Evolutionary conservation across 1,284 basidiomycete genomes (phyloP), one percentile per base, ranked within the genome.

Genomic region (Cryptococcus hybrid): DNA sequence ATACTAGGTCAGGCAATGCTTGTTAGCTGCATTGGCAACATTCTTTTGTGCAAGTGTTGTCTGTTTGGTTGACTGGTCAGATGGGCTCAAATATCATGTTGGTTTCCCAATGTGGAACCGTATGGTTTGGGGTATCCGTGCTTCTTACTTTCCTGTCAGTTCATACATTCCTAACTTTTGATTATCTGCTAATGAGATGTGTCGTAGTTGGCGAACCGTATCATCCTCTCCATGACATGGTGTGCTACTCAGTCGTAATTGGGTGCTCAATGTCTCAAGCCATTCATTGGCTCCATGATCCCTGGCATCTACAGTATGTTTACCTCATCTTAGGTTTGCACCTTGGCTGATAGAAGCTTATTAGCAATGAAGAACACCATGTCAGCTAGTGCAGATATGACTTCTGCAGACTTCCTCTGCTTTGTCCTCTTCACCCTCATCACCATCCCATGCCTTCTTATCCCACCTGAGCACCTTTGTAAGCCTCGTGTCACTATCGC

Each of bases 391-490:
- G 60, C 70, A 0, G 62, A 64, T 34, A 63, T 76, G 50, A 69
- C 64, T 9, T 65, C 66, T 0, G 60, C 66, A 39, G 75, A 76
- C 51, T 75, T 79, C 40, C 53, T 80, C n/a, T 74, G 68, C 54
- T 79, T 79, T 63, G 63, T 74, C 48, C 58, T 80, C 47, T 80
- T 79, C 64, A 68, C 73, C 40, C 52, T 71, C 42, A 56, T 80
- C 54, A 71, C 68, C 3, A 47, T 79, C 0, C 75, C 78, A 0
- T 58, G 77, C 13, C 64, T 78, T 7, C 66, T 61, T 48, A 65
- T 77, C 8, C 67, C 68, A 6, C 71, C 74, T 1, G 70, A 74
- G 59, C 65, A 76, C 50, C 70, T 76, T 54, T 59, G 71, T 0
- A 67, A 67, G 34, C 74, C 79, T 6, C 76, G 79, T 64, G 63